Base-by-base conservation (phyloP, 208 protist species). In the Leishmania lainsoni region DNA sequence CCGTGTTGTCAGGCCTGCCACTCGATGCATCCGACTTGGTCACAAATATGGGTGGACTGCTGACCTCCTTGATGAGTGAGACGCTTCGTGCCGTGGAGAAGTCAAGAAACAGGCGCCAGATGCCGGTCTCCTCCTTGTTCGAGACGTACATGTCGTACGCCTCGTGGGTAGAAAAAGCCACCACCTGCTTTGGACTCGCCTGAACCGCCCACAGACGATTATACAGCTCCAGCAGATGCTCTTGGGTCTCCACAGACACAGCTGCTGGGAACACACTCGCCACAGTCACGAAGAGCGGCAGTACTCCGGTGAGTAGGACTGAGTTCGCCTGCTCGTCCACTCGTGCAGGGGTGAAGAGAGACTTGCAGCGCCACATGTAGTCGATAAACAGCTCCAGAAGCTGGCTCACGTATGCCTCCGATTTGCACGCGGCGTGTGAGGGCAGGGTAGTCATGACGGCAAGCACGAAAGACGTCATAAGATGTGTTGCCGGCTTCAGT, bases 381-480 rank as follows among this genome's bases (percentile, higher is more conserved):
- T 87, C 77, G 16, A 88, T 66, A 75, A 89, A 93, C 6, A 92
- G 72, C 75, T 92, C 87, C 39, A 95, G 68, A 56, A 95, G 80
- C 78, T 86, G 63, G 17, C 84, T 80, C 29, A 92, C 78, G 65
- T 87, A 80, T 26, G 54, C 8, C 73, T 82, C 73, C 17, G 74
- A 58, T 29, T 66, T 76, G 72, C 63, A 29, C 5, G 54, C 48
- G 52, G 74, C 77, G 56, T 76, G 61, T 16, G 84, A 56, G 61
- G 74, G 73, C 39, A 87, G 80, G 65, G 80, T 79, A 5, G 77
- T 83, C 80, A 94, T 88, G 45, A 86, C 87, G 51, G 87, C 79
- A n/a, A 96, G 84, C 29, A 92, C 88, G 77, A 94, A 94, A 82
- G 88, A 91, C n/a, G 86, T 87, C 89, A 94, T 91, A 63, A 92